A percentile compares a stretch with the other conserved stretches of the same genome.
These are phyloP conservation scores for Fraxinus nigra DNA, from an alignment of 305 asterid species.

Conservation along the genomic window DNA sequence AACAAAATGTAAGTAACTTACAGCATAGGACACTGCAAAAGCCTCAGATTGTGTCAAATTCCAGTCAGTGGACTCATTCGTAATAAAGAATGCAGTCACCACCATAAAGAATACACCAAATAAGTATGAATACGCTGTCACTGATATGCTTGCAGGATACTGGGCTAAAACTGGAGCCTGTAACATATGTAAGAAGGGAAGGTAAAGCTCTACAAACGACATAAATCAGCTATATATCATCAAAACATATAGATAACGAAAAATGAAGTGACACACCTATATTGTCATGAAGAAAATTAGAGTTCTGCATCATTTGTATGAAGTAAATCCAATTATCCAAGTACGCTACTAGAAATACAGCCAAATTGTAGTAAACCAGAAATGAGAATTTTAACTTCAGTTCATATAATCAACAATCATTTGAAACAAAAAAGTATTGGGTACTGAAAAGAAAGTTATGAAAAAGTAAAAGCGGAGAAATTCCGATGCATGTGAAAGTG, in stretches of 20 bases:
- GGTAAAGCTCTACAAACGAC: slow-evolving; percentile 29
- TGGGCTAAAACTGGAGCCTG: slow-evolving; percentile 87
- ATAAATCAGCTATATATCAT: neutral
- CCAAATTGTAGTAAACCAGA: neutral
- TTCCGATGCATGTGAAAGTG: neutral
- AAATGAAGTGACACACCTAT: neutral
- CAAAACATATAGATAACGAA: neutral
- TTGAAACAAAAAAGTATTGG: neutral
- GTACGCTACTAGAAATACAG: neutral
- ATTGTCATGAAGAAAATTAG: slow-evolving; percentile 1
- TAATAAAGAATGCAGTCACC: slow-evolving; percentile 51
- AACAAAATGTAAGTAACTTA: slow-evolving; percentile 39
- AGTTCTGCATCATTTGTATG: neutral
- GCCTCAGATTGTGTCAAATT: slow-evolving; percentile 63
- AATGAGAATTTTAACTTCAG: neutral
- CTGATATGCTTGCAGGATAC: slow-evolving; percentile 90
- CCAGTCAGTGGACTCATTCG: slow-evolving; percentile 73
- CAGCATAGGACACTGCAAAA: slow-evolving; percentile 85
- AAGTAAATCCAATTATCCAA: neutral
- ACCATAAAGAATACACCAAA: slow-evolving; percentile 80
- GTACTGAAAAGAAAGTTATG: neutral
- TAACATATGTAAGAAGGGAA: slow-evolving; percentile 25
- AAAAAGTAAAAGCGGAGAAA: neutral
- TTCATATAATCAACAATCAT: neutral
- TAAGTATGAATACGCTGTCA: slow-evolving; percentile 82